These are phyloP conservation scores for Elongisporangium prolatum DNA, from an alignment of 352 stramenopile species.

Conservation along the genomic window DNA sequence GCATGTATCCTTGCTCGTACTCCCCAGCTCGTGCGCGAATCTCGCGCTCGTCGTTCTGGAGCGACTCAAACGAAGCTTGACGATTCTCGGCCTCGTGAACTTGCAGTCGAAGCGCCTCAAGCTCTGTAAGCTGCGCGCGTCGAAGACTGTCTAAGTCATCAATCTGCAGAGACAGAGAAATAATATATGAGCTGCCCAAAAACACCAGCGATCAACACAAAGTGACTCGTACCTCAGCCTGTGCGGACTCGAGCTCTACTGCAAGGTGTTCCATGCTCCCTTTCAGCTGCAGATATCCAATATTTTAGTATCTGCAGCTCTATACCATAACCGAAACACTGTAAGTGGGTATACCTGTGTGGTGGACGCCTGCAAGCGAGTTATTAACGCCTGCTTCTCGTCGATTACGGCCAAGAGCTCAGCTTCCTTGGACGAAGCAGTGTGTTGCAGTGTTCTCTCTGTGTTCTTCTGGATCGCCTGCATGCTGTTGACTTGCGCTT, in stretches of 20 bases:
- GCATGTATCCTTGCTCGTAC: constrained; percentile 68
- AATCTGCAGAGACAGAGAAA: too few species aligned
- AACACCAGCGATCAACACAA: not conserved
- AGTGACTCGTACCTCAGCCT: constrained; percentile 33
- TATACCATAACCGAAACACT: too few species aligned
- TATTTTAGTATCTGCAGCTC: not conserved
- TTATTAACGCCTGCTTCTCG: constrained; percentile 21
- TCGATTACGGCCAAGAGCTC: constrained; percentile 22
- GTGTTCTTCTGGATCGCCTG: constrained; percentile 12
- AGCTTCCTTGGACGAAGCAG: constrained; percentile 16
- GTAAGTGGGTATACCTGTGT: too few species aligned
- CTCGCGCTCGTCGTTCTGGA: constrained; percentile 38
- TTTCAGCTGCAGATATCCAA: constrained; percentile 15
- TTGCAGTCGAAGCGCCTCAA: constrained; percentile 21
- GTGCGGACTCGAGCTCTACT: constrained; percentile 42
- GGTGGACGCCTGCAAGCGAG: constrained; percentile 20
- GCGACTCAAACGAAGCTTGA: constrained; percentile 21
- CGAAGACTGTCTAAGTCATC: constrained; percentile 37
- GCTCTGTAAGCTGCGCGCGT: constrained; percentile 26
- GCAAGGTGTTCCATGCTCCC: constrained; percentile 36
- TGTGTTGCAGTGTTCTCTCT: constrained; percentile 18
- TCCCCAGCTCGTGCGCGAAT: constrained; percentile 36
- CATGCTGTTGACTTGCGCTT: constrained; percentile 23
- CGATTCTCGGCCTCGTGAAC: constrained; percentile 23
- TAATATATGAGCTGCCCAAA: constrained; percentile 1